Percentiles rank a stretch among this genome's conserved stretches.
phyloP scores from a whole-genome alignment of 805 yeast genomes.

The Nakazawaea ambrosiae region DNA sequence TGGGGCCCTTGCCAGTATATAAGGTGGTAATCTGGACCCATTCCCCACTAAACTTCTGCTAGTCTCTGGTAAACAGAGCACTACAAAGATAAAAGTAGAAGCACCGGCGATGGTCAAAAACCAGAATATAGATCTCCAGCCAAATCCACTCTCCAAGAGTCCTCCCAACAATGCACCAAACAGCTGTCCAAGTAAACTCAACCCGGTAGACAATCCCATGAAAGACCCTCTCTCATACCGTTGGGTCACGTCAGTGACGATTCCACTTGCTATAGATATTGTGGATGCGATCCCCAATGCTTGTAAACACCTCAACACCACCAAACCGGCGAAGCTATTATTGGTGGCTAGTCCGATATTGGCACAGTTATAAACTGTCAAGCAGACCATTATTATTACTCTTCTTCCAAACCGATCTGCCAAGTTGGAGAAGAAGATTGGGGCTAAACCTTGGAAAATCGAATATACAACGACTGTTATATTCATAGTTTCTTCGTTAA shows the following conservation, averaged over 20 bases:
- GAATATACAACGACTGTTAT: constrained; percentile 72
- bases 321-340: constrained; percentile 50
- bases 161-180: constrained; percentile 72
- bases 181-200: constrained; percentile 66
- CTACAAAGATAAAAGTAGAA: constrained; percentile 24
- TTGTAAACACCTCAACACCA: constrained; percentile 66
- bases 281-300: constrained; percentile 75
- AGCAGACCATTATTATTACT: constrained; percentile 51
- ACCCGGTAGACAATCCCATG: constrained; percentile 59
- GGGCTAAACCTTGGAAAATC: constrained; percentile 70
- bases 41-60: constrained; percentile 67
- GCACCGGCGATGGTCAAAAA: constrained; percentile 65
- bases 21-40: constrained; percentile 48
- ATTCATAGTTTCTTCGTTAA: constrained; percentile 53
- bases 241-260: constrained; percentile 67
- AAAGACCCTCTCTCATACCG: constrained; percentile 62
- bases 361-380: constrained; percentile 49
- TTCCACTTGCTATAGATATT: constrained; percentile 62
- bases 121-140: constrained; percentile 80
- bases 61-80: constrained; percentile 64
- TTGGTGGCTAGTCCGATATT: constrained; percentile 61
- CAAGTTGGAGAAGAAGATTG: constrained; percentile 58
- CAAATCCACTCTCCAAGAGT: constrained; percentile 40
- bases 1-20: constrained; percentile 36
- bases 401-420: constrained; percentile 72